Conservation (phyloP, 768 basidiomycete genomes). For the Auricularia cornea region DNA sequence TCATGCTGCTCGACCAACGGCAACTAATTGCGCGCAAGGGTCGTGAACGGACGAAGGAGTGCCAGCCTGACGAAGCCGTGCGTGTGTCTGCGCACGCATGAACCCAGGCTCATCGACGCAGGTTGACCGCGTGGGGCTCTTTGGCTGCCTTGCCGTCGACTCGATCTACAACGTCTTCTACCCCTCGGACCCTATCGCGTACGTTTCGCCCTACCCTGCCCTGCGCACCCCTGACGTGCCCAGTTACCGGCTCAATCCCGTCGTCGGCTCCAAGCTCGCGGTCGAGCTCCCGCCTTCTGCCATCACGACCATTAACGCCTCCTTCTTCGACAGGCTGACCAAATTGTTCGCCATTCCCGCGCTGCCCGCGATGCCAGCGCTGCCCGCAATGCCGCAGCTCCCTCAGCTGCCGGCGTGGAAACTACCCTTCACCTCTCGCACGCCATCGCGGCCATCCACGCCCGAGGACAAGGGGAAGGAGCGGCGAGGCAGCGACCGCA, state of each 20-base stretch:
- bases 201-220: slow-evolving; percentile 7
- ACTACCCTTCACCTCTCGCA: not conserved
- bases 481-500: not conserved
- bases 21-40: slow-evolving; percentile 35
- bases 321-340: slow-evolving; percentile 20
- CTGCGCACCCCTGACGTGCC: not conserved
- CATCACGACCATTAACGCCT: slow-evolving; percentile 25
- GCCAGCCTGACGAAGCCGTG: slow-evolving; percentile 35
- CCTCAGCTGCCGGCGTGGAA: slow-evolving; percentile 1
- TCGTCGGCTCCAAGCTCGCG: slow-evolving; percentile 27
- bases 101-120: slow-evolving; percentile 4
- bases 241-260: slow-evolving; percentile 33
- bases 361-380: slow-evolving; percentile 20
- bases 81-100: slow-evolving; percentile 1
- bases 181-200: slow-evolving; percentile 33
- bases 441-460: not conserved
- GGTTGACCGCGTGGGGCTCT: slow-evolving; percentile 32
- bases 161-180: slow-evolving; percentile 36
- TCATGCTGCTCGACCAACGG: slow-evolving; percentile 34
- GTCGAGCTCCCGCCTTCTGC: slow-evolving; percentile 15
- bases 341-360: slow-evolving; percentile 16
- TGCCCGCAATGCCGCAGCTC: not conserved
- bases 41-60: slow-evolving; percentile 30
- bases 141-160: slow-evolving; percentile 35
- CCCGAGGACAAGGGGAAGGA: not conserved